Base-by-base conservation (phyloP, 1,284 basidiomycete species). In the Malassezia sympodialis region DNA sequence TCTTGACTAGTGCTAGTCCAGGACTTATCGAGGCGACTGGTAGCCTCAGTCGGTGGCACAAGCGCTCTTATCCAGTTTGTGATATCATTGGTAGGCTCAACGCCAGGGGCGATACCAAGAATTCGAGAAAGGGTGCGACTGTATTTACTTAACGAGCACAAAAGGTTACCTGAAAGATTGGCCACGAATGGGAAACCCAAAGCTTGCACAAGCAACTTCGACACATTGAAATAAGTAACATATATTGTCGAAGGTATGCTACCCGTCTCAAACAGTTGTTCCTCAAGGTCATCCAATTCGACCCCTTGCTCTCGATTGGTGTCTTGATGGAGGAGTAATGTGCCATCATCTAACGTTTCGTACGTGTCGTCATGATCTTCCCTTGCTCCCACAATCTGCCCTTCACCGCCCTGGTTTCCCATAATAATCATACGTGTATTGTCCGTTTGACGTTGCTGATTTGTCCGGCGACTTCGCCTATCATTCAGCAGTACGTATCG, bases 151-250 rank as follows among this genome's bases (percentile, higher is more conserved):
- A 58, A 21, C 12, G 50, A 37, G 12, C 56, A 66, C 27, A 72
- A 55, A 1, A 71, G 12, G 1, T 53, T 44, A n/a, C 70, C 70
- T 54, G 65, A 62, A 21, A 61, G 40, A 28, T 59, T 65, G 45
- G 64, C 60, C 4, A 68, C 48, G 27, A 72, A 58, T 0, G 70
- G 70, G 39, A 68, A 46, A n/a, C 56, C 50, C 21, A 73, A 61
- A 8, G 69, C 63, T 8, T 62, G 62, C 1, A 72, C 56, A 24
- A 62, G 51, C 21, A 73, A 39, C 24, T 66, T 62, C 3, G 44
- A 63, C 0, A 73, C 6, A 12, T 64, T 61, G 35, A 59, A 58
- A 30, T 58, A 53, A 1, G 61, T 54, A 15, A 73, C 61, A 24
- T 66, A 68, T 21, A 73, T 62, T 1, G 64, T 69, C 45, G 54